Evolutionary conservation across 495 filamentous ascomycete genomes (phyloP), one percentile per base, ranked within the genome.

Genomic region (Lentithecium fluviatile): DNA sequence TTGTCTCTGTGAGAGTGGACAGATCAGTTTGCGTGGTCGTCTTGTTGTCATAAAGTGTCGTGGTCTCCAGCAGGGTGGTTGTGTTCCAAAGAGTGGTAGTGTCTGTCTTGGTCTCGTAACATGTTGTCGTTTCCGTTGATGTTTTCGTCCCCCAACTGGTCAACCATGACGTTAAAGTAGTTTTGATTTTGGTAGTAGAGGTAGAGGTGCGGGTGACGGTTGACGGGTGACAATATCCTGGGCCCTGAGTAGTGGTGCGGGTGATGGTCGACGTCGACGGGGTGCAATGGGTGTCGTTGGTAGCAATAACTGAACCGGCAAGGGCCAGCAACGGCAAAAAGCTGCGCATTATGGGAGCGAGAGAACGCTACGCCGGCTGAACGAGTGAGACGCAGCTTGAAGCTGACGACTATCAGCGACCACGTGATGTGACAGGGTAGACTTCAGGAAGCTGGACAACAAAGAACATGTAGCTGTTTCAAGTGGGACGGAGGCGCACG

Each of bases 261-360:
- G n/a, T n/a, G n/a, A n/a, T n/a, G n/a, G n/a, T n/a, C n/a, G n/a
- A n/a, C n/a, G n/a, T n/a, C n/a, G n/a, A n/a, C n/a, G n/a, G n/a
- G n/a, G n/a, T n/a, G n/a, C n/a, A n/a, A n/a, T n/a, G n/a, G n/a
- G 23, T 51, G 15, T 51, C 29, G 26, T 24, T 51, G n/a, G 29
- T 29, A 54, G 29, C 34, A 32, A 17, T 38, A 20, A 42, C 64
- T 1, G 58, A 25, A 20, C 47, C 34, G 29, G 42, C 48, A 42
- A 62, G 47, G 53, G 58, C 58, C 40, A 62, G 49, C 19, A 67
- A 20, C 13, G 58, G 29, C 54, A 23, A 58, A 45, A 62, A 19
- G 40, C 48, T 46, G 15, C 47, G 58, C 64, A 67, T 67, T 13
- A 34, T 67, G 58, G n/a, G 40, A 67, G 52, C 53, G 64, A 58